phyloP scores from a whole-genome alignment of 495 filamentous ascomycete genomes.

The Hypoxylon crocopeplum region DNA sequence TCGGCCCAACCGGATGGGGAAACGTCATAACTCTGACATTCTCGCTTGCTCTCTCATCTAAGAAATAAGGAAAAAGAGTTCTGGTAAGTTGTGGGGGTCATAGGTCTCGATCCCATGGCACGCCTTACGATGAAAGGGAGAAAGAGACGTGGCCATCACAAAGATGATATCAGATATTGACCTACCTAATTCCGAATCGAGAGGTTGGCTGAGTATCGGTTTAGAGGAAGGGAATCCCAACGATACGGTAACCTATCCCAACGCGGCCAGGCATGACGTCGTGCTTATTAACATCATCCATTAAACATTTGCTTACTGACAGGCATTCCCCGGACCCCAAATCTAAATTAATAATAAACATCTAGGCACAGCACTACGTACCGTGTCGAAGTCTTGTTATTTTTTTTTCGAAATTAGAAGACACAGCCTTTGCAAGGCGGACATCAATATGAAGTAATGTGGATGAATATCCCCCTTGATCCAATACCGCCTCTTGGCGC shows the following conservation, averaged over 20 bases:
- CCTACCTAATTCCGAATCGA: background rate
- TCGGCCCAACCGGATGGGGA: conserved; percentile 7
- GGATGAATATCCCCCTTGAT: background rate
- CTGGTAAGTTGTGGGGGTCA: background rate
- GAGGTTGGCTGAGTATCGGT: conserved; percentile 6
- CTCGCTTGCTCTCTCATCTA: background rate
- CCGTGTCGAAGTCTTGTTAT: too few relatives aligned
- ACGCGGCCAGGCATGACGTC: conserved; percentile 16
- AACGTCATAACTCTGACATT: conserved; percentile 1
- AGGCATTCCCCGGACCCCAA: conserved; percentile 36
- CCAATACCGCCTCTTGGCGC: too few relatives aligned
- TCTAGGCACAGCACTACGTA: too few relatives aligned
- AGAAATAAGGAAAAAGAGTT: background rate
- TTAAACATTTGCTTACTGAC: conserved; percentile 5
- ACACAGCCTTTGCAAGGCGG: too few relatives aligned
- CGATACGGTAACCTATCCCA: conserved; percentile 12
- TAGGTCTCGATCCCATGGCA: conserved; percentile 8
- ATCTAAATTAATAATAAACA: conserved; percentile 7
- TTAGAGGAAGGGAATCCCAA: conserved; percentile 21
- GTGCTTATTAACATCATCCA: conserved; percentile 33
- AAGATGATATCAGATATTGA: too few relatives aligned
- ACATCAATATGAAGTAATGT: too few relatives aligned
- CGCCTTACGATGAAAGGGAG: too few relatives aligned
- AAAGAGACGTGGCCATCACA: too few relatives aligned
- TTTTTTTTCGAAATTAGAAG: background rate